Evolutionary conservation across 768 basidiomycete species (phyloP), one percentile per base, ranked within the genome.

Genomic region (Leucosporidium creatinivorum): DNA sequence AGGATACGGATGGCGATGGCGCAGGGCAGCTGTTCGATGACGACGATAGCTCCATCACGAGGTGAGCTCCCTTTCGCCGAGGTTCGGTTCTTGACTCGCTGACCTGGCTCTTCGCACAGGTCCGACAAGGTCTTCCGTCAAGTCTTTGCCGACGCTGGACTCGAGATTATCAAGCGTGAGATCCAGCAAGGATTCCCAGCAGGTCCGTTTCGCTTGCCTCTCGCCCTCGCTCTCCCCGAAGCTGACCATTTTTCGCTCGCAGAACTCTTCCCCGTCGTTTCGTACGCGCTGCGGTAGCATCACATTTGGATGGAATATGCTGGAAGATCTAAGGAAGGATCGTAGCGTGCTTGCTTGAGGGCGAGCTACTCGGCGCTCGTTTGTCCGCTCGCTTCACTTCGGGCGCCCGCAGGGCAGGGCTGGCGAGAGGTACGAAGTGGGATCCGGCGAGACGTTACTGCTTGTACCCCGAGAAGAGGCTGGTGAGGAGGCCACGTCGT

Each of bases 41-140:
- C 65, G 80, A 87, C 65, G 94, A 99, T 78, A 93, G 90, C 23
- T 93, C 89, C 75, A 79, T 94, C 75, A 97, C 90, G 13, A 85
- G 94, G 93, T 89, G 60, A 62, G 79, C 67, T 33, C 31, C 3
- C 9, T 10, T 30, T 39, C 30, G 54, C 47, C 44, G 6, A 15
- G 23, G 39, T 19, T 33, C 26, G 8, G 19, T 7, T 39, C 21
- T 17, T 33, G 62, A 13, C 26, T 49, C 61, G 17, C 56, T 30
- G 30, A 48, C 39, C 1, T n/a, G 23, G 5, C 36, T 12, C 26
- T 5, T 19, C 33, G 31, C n/a, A n/a, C 48, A 96, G 93, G 75
- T 94, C 92, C 10, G 93, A 78, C 77, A 80, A 66, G 86, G 86
- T 63, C 31, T 97, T 91, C 88, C 87, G 89, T 75, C 76, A 80